Evolutionary conservation across 2,329 filamentous ascomycete genomes (phyloP), one percentile per base, ranked within the genome.

Genomic region (Botrytis squamosa): DNA sequence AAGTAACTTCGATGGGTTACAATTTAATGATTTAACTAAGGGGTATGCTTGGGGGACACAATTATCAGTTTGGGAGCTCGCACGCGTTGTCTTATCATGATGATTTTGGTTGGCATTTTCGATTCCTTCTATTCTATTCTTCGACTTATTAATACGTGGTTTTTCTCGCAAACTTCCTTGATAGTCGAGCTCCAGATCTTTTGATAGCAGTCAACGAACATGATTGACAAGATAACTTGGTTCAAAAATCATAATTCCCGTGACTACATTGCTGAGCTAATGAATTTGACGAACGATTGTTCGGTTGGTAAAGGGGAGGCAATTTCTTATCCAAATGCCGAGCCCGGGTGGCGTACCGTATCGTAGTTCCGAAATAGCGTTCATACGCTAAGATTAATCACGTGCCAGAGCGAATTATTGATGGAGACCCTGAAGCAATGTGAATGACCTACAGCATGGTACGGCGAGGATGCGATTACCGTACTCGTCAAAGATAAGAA

Each of bases 261-360:
- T n/a, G 7, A 5, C 16, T 18, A 40, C 38, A 18, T 25, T 16
- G 36, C 3, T 42, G 18, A 42, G 7, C 29, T 25, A 22, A 33
- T 49, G n/a, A 38, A 55, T 68, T 55, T 55, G 16, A 68, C 18
- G 36, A 57, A 44, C 46, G 33, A 69, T 57, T 25, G 16, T 55
- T 55, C 46, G 65, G 65, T 55, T 55, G 46, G 25, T 68, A 57
- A 57, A 42, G 66, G 66, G 49, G 66, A 29, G 10, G 18, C 25
- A 64, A 64, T 18, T n/a, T 4, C 38, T 6, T 40, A 18, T 20
- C 64, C 22, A 52, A 2, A 68, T 42, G 36, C 36, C 46, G 33
- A 55, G 44, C 9, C 46, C 64, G 8, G 1, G 46, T 55, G 46
- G 22, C 65, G 36, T 22, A n/a, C 8, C 14, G 2, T 22, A n/a